Evolutionary conservation across 2,329 filamentous ascomycete genomes (phyloP), one percentile per base, ranked within the genome.

Genomic region (Hymenoscyphus linearis): DNA sequence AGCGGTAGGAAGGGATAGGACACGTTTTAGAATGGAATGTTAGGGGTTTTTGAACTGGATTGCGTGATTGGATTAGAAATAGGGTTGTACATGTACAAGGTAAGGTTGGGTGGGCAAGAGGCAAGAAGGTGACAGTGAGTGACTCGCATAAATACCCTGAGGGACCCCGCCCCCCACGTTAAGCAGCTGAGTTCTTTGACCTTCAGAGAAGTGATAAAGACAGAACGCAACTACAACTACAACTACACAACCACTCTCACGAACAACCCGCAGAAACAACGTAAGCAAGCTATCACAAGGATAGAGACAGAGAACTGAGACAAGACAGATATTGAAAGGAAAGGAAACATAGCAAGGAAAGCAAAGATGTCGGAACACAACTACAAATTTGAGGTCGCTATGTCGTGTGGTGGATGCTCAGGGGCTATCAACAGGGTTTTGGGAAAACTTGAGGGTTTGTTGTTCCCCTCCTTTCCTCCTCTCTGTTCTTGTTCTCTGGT

Each of bases 351-450:
- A n/a, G n/a, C n/a, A n/a, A n/a, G n/a, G n/a, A n/a, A 72, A 0
- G 66, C 66, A 9, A 75, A 64, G 0, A 77, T 77, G 50, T 77
- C 77, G 44, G 85, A 88, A 70, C 91, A 96, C 81, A 90, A 86
- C 69, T 98, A 98, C 88, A 91, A 95, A 77, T 98, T 98, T 82
- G 87, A 93, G 77, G 85, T 98, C 76, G 82, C 80, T 77, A 99
- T 99, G 95, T 89, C 82, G 82, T 99, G 95, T 80, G 86, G 90
- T 74, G 95, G 95, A 76, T 99, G 95, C 87, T 97, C 93, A 53
- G 92, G 93, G 72, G 95, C 95, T 68, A 83, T 99, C 52, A 90
- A 96, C 78, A 85, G 92, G 58, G 92, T 97, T 53, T 85, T 99
- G 67, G 93, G 90, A 80, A 96, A 91, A 80, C 86, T 96, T 2